Conservation (phyloP, 345 rosid species). For the Hypericum androsaemum region DNA sequence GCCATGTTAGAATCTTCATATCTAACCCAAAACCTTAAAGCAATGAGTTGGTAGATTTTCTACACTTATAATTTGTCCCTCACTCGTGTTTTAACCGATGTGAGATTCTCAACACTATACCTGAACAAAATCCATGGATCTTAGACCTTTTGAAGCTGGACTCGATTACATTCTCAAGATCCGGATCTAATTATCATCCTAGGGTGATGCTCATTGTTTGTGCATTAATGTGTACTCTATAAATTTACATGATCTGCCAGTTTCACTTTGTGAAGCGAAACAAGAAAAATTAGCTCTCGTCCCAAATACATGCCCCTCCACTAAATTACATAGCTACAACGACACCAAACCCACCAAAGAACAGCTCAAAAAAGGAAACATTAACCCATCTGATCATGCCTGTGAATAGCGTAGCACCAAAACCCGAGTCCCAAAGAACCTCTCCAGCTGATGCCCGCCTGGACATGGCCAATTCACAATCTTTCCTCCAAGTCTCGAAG, state of each 20-base stretch:
- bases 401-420: slow-evolving; percentile 41
- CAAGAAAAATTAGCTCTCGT: slow-evolving; percentile 22
- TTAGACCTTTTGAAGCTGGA: too few species aligned
- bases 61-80: too few species aligned
- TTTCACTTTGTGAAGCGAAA: slow-evolving; percentile 45
- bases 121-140: slow-evolving; percentile 13
- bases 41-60: too few species aligned
- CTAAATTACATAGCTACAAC: slow-evolving; percentile 8
- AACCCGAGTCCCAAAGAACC: slow-evolving; percentile 35
- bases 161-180: slow-evolving; percentile 11
- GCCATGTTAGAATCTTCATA: too few species aligned
- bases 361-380: slow-evolving; percentile 2
- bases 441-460: slow-evolving; percentile 27
- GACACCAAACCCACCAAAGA: slow-evolving; percentile 2
- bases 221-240: slow-evolving; percentile 28
- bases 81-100: too few species aligned
- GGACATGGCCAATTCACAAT: slow-evolving; percentile 38
- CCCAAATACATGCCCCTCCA: slow-evolving; percentile 13
- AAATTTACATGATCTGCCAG: slow-evolving; percentile 34
- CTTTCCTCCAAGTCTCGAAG: slow-evolving; percentile 32
- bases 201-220: slow-evolving; percentile 19
- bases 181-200: slow-evolving; percentile 10
- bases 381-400: slow-evolving; percentile 30
- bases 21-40: too few species aligned
- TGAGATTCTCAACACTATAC: too few species aligned